Conservation (phyloP, 208 protist species). For the Trypanosoma caninum region DNA sequence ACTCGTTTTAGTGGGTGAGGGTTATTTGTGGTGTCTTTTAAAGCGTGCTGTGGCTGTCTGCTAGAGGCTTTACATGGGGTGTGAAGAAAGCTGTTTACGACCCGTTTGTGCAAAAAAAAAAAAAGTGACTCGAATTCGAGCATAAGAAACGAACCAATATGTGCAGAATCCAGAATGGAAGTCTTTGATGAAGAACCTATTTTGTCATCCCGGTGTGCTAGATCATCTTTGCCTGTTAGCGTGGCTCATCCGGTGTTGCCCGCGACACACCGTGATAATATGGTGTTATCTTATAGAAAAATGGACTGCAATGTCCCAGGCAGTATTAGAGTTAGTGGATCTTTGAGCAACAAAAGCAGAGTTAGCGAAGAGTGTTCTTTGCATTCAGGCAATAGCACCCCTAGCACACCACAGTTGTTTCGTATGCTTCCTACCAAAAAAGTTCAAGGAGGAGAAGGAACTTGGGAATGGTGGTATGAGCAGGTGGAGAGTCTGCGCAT, state of each 20-base stretch:
- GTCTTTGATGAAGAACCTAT: too few species aligned
- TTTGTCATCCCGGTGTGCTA: too few species aligned
- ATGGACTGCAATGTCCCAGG: too few species aligned
- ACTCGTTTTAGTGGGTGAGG: not conserved
- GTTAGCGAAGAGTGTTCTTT: not conserved
- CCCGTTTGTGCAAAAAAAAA: not conserved
- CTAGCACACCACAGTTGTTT: constrained; percentile 65
- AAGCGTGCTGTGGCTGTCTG: too few species aligned
- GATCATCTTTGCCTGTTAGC: too few species aligned
- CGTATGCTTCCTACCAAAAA: constrained; percentile 35
- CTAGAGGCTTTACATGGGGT: constrained; percentile 3
- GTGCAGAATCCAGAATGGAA: too few species aligned
- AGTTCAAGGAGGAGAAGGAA: constrained; percentile 28
- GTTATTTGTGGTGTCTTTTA: not conserved
- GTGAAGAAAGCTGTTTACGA: constrained; percentile 2
- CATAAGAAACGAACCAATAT: not conserved
- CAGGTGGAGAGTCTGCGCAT: constrained; percentile 55
- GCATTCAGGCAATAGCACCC: constrained; percentile 1
- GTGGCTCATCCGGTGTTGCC: too few species aligned
- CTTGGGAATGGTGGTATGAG: constrained; percentile 77
- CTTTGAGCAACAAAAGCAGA: not conserved
- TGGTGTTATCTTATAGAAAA: too few species aligned
- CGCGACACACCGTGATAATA: too few species aligned
- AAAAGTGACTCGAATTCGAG: not conserved
- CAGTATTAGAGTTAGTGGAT: too few species aligned